Base-by-base conservation (phyloP, 2,329 filamentous ascomycete genomes). In the Paraphoma chrysanthemicola region DNA sequence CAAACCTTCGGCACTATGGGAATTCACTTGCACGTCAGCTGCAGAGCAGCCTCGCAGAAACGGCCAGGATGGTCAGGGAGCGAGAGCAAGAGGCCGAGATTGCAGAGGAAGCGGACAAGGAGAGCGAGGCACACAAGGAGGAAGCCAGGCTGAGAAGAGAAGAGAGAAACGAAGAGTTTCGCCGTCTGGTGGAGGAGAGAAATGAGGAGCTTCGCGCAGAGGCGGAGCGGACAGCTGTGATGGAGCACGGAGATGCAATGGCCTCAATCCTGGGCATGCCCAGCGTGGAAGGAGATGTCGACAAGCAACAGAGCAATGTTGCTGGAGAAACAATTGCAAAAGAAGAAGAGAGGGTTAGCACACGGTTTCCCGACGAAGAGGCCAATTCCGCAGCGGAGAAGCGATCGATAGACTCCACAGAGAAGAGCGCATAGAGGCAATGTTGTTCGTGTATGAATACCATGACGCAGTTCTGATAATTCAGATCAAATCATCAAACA, bases 1-100 rank as follows among this genome's bases (percentile, higher is more conserved):
- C 47, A 1, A 66, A 48, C 31, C 51, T 73, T 11, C 45, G 56
- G 16, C 2, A 39, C 0, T 66, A 67, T 29, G 72, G 70, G 3
- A 29, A 16, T 7, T 28, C 18, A 1, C 17, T 66, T n/a, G 14
- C 52, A 16, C 11, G n/a, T 0, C 12, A 57, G 10, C 46, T 54
- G 30, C 44, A 59, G 10, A 36, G 3, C 2, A 11, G 16, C 6
- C 51, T 70, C 17, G 60, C 51, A 7, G 36, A 33, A 5, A 56
- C 51, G 17, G 66, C 69, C 10, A 56, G 51, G 38, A 46, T 43
- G 6, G 51, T 69, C n/a, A 60, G 59, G 28, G 59, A 67, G 8
- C 56, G 45, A 45, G 36, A 44, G 9, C 16, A 33, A 11, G 28
- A 50, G n/a, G 43, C 23, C 10, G 14, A 23, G 49, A 45, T 28